Evolutionary conservation across 805 yeast genomes (phyloP), one percentile per base, ranked within the genome.

Genomic region (Tetrapisispora namnaoensis): DNA sequence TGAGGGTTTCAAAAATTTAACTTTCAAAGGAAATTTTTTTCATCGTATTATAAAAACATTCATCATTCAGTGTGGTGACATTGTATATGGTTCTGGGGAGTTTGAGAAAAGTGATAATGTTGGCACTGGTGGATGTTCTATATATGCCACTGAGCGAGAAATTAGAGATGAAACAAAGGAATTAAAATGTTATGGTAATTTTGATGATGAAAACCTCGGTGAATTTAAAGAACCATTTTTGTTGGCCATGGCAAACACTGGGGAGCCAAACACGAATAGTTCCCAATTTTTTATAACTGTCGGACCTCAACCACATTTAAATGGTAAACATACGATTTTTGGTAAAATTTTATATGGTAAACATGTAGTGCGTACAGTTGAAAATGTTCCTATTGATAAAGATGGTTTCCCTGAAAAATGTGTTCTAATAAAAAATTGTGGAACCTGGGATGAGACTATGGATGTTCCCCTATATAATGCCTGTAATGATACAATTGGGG

Each of bases 251-350:
- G 86, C 87, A 2, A 82, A 80, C 55, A 63, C 70, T 18, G 83
- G 81, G 4, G 37, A 56, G 8, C 56, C 66, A 21, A 57, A 75
- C 49, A 63, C 81, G 13, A 82, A 82, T 54, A 72, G 76, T 20
- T 77, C 86, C 0, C 90, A 83, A 59, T 84, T 85, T 59, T 85
- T 85, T 59, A 81, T 86, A 40, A 77, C 82, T 11, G 81, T 89
- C 0, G 76, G 72, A 47, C 77, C 87, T 1, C 76, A 82, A 9
- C 83, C 87, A 1, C 96, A 88, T 65, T 67, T 89, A 50, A 78
- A 75, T 40, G 86, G 87, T 0, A 83, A 82, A 55, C 90, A 86
- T 59, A 72, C 90, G 0, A 80, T 86, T 2, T 83, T 89, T 66
- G 96, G 96, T 1, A 70, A 68, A 49, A 89, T 88, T 11, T 56